phyloP scores from a whole-genome alignment of 2,329 filamentous ascomycete species.

The Ceratocystis eucalypticola region DNA sequence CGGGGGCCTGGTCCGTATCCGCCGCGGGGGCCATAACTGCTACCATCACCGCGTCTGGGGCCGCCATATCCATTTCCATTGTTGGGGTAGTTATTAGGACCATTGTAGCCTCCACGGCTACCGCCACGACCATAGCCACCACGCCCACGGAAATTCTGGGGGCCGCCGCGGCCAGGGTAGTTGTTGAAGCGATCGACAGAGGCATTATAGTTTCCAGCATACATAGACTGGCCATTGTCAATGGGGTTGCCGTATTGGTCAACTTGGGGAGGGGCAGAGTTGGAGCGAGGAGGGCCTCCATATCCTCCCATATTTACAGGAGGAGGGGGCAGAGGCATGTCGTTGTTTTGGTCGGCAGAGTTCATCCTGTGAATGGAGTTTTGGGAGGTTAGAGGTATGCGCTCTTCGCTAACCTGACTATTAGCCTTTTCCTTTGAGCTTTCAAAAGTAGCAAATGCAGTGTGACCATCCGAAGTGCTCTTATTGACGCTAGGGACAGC shows the following conservation, averaged over 20 bases:
- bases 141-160: slow-evolving; percentile 34
- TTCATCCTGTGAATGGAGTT: slow-evolving; percentile 46
- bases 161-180: slow-evolving; percentile 38
- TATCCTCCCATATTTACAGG: slow-evolving; percentile 26
- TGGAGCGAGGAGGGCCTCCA: slow-evolving; percentile 28
- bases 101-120: slow-evolving; percentile 38
- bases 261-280: slow-evolving; percentile 28
- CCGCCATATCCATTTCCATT: slow-evolving; percentile 31
- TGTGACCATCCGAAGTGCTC: slow-evolving; percentile 35
- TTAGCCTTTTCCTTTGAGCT: slow-evolving; percentile 38
- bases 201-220: slow-evolving; percentile 22
- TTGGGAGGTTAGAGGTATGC: slow-evolving; percentile 53
- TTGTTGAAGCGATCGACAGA: slow-evolving; percentile 37
- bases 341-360: slow-evolving; percentile 9
- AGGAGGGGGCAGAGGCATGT: slow-evolving; percentile 6
- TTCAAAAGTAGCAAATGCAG: slow-evolving; percentile 52
- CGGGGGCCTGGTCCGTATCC: slow-evolving; percentile 32
- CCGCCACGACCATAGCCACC: slow-evolving; percentile 36
- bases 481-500: slow-evolving; percentile 21
- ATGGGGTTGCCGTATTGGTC: slow-evolving; percentile 55
- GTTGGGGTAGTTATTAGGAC: slow-evolving; percentile 20
- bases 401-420: slow-evolving; percentile 52
- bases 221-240: slow-evolving; percentile 18
- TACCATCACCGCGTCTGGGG: slow-evolving; percentile 29
- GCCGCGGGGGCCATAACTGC: slow-evolving; percentile 30